Conservation (phyloP, 2,329 filamentous ascomycete genomes). For the Nemania diffusa region DNA sequence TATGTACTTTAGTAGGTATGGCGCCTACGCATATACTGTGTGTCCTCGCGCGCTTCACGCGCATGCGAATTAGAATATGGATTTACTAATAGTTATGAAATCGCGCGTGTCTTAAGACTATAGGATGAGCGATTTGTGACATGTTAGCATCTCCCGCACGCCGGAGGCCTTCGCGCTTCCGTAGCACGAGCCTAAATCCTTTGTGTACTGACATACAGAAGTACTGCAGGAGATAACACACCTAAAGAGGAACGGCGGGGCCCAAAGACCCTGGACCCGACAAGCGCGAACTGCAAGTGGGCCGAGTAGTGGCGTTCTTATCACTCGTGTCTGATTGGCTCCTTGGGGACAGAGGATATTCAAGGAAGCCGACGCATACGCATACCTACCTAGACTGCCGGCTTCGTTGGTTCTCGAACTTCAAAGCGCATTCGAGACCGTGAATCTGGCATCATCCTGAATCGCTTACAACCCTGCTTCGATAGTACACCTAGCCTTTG, state of each 20-base stretch:
- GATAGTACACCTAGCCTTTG: no score
- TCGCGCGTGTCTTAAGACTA: neutral
- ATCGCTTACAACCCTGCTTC: no score
- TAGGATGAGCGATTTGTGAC: neutral
- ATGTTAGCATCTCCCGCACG: neutral
- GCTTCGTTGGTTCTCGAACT: neutral
- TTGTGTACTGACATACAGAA: neutral
- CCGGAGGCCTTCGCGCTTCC: neutral
- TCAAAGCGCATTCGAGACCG: slow-evolving; percentile 1
- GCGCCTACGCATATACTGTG: neutral
- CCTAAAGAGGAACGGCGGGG: neutral
- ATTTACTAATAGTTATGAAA: neutral
- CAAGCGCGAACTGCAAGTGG: slow-evolving; percentile 20
- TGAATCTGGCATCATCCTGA: neutral
- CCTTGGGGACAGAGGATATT: neutral
- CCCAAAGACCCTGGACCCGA: slow-evolving; percentile 20
- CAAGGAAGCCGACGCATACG: no score
- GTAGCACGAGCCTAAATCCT: neutral
- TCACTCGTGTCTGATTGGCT: slow-evolving; percentile 30
- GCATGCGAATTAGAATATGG: neutral
- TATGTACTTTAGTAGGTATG: neutral
- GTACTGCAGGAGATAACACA: neutral
- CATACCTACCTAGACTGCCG: no score
- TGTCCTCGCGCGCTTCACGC: neutral
- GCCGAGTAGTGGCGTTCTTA: slow-evolving; percentile 14